Base-by-base conservation (phyloP, 2,329 filamentous ascomycete species). In the Tetracladium maxilliforme region DNA sequence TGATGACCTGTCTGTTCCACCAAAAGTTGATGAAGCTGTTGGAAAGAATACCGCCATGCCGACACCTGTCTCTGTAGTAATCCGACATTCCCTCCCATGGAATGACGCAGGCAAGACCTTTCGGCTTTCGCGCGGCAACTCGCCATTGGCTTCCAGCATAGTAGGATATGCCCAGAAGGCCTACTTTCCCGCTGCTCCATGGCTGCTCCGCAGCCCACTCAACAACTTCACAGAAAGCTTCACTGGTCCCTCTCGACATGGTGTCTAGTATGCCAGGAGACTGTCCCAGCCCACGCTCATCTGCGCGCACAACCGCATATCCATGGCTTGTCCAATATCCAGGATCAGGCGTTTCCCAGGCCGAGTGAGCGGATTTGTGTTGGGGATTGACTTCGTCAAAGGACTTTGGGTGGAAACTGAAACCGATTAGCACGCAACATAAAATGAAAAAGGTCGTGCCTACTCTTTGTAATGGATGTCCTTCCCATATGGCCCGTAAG, bases 401-500 rank as follows among this genome's bases (percentile, higher is more conserved):
- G 2, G 62, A 67, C 28, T 59, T 51, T 3, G 51, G 36, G 28
- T 61, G 52, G 40, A 70, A 70, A 32, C 43, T 58, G 14, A 17
- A 21, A 12, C 22, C 22, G 14, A 11, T 14, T 18, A 21, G 21
- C 29, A 23, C 28, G 29, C 17, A 12, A 26, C 7, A 20, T 16
- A 5, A n/a, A 12, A 4, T 8, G n/a, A 12, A 22, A 5, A 17
- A 4, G 4, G 20, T 22, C n/a, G 32, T 27, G 26, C 46, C 35
- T 36, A 58, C 52, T 59, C 51, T 29, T 56, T 51, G 41, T 80
- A 80, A 12, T 58, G 64, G 18, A 79, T 75, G 36, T 81, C 74
- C 36, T 82, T 81, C 22, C 76, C 75, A 33, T 81, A 81, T 0
- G 76, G 76, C 0, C 75, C 75, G 34, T 81, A 81, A 0, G 74